A percentile compares a stretch with the other conserved stretches of the same genome.
These are phyloP conservation scores for Calonectria naviculata DNA, from an alignment of 2,329 filamentous ascomycete genomes.

Conservation along the genomic window DNA sequence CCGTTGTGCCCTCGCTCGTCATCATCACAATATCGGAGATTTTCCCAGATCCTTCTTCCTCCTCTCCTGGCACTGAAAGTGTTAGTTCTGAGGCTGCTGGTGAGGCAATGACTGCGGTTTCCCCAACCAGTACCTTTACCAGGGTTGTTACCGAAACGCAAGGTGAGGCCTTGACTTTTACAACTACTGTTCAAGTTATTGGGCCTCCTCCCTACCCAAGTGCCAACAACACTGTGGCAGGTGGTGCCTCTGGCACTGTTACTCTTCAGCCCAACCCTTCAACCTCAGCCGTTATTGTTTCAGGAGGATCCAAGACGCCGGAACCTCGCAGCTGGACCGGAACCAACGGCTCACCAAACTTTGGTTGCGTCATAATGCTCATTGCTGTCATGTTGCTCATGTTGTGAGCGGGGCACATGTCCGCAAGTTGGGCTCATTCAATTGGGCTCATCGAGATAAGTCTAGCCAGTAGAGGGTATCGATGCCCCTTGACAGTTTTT, in stretches of 20 bases:
- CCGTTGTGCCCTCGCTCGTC: conserved; percentile 30
- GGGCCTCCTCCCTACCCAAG: conserved; percentile 39
- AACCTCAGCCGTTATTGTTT: conserved; percentile 44
- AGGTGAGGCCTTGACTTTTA: conserved; percentile 40
- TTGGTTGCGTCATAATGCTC: conserved; percentile 51
- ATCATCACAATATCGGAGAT: conserved; percentile 40
- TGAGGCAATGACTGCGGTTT: conserved; percentile 34
- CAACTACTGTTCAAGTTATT: conserved; percentile 46
- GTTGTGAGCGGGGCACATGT: conserved; percentile 37
- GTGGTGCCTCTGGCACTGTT: conserved; percentile 39
- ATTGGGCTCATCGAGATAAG: not conserved
- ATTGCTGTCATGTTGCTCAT: conserved; percentile 47
- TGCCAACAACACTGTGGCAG: conserved; percentile 42
- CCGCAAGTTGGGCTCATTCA: not conserved
- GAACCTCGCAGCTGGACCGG: conserved; percentile 43
- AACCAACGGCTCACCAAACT: conserved; percentile 44
- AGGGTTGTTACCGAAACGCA: conserved; percentile 46
- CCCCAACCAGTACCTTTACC: conserved; percentile 44
- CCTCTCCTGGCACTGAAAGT: not conserved
- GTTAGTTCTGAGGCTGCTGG: conserved; percentile 30
- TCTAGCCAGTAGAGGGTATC: not conserved
- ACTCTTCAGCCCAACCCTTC: conserved; percentile 32
- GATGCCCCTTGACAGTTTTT: conserved; percentile 15
- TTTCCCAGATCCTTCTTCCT: not conserved
- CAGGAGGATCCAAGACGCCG: conserved; percentile 46